Evolutionary conservation across 164 flowering plant genomes (phyloP).

Genomic region (Magnolia sinica): DNA sequence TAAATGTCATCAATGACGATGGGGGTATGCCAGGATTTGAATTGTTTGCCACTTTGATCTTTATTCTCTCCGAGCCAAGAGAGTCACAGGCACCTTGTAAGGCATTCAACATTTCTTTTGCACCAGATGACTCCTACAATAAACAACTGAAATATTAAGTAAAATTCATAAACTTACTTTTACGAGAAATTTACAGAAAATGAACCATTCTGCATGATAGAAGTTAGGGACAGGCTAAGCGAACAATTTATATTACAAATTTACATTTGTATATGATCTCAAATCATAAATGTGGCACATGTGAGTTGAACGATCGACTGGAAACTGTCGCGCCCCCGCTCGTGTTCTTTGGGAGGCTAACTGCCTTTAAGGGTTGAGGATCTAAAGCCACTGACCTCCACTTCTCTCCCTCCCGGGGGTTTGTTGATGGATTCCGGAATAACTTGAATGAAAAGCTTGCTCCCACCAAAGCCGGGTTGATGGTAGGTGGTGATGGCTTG

Average conservation of each 20-base stretch:
- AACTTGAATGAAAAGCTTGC: too few relatives aligned
- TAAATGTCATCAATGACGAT: constrained; percentile 87
- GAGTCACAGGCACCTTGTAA: constrained; percentile 56
- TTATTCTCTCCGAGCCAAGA: constrained; percentile 42
- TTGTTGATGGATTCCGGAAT: too few relatives aligned
- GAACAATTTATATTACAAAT: neutral
- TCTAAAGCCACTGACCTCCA: too few relatives aligned
- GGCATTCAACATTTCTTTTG: constrained; percentile 52
- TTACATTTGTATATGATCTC: too few relatives aligned
- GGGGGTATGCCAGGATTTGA: constrained; percentile 98
- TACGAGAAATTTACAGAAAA: neutral
- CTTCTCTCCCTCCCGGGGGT: too few relatives aligned
- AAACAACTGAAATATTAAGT: neutral
- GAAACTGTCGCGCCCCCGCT: too few relatives aligned
- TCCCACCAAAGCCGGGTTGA: too few relatives aligned
- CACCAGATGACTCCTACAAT: constrained; percentile 49
- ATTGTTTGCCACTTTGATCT: constrained; percentile 44
- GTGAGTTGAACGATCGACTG: too few relatives aligned
- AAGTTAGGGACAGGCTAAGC: neutral
- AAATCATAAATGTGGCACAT: too few relatives aligned
- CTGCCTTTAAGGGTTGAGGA: too few relatives aligned
- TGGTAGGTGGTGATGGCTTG: too few relatives aligned
- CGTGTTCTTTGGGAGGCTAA: too few relatives aligned
- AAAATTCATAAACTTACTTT: neutral
- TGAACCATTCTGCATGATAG: neutral